Percentiles rank a stretch among this genome's conserved stretches.
Conservation (phyloP, 305 asterid genomes). For the Fraxinus nigra region DNA sequence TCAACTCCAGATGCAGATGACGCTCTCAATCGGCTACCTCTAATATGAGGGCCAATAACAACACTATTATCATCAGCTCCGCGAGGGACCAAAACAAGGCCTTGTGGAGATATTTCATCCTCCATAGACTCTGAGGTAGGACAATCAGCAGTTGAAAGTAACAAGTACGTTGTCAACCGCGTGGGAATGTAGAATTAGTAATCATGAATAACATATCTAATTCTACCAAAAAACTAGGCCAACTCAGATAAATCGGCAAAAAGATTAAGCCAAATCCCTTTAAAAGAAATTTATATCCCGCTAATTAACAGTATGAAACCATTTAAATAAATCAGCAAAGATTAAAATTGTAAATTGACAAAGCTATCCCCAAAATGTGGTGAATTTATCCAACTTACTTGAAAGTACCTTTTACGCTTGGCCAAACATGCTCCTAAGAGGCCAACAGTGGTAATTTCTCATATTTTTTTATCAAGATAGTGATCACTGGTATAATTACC, state of each 20-base stretch:
- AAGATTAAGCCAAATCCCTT: neutral
- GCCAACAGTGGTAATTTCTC: neutral
- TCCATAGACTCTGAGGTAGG: conserved; percentile 65
- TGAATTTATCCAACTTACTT: neutral
- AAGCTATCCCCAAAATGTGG: neutral
- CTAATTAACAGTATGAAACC: neutral
- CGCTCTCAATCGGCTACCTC: conserved; percentile 85
- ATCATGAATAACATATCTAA: neutral
- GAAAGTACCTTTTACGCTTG: neutral
- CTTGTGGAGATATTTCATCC: conserved; percentile 87
- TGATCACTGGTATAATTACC: neutral
- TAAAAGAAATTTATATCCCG: neutral
- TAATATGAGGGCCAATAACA: conserved; percentile 78
- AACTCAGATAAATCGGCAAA: neutral
- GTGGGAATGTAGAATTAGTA: neutral
- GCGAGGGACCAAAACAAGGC: conserved; percentile 89
- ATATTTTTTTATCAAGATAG: neutral
- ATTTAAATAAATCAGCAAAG: neutral
- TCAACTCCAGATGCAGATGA: conserved; percentile 80
- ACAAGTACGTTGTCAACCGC: neutral
- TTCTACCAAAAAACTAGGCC: neutral
- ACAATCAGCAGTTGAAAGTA: conserved; percentile 18
- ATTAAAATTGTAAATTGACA: neutral
- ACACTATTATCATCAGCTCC: conserved; percentile 59
- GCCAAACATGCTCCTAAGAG: neutral